Conservation (phyloP, 305 asterid species). For the Fraxinus baroniana region DNA sequence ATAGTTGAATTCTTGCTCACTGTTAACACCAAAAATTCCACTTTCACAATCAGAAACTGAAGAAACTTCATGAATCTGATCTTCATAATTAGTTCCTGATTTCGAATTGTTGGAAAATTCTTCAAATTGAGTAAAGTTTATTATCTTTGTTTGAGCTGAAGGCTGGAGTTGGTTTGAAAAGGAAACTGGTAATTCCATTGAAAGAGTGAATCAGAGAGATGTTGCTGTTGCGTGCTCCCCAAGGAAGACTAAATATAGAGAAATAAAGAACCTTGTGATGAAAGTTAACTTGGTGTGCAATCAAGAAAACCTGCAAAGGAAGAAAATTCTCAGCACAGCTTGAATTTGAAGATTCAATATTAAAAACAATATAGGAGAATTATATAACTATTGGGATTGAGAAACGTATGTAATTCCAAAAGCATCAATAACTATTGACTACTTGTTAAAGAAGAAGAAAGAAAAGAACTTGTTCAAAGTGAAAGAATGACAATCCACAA, state of each 20-base stretch:
- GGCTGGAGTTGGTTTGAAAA: background rate
- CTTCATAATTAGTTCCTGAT: background rate
- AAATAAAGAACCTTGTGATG: background rate
- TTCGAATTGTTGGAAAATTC: background rate
- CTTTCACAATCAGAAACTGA: conserved; percentile 34
- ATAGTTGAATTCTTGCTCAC: background rate
- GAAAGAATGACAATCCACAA: background rate
- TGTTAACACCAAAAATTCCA: background rate
- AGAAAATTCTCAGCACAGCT: background rate
- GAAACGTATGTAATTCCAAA: background rate
- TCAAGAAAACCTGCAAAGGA: background rate
- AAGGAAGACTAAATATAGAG: background rate
- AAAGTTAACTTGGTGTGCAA: conserved; percentile 2
- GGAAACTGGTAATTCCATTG: background rate
- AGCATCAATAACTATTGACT: background rate
- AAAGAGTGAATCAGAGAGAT: background rate
- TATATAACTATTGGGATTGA: background rate
- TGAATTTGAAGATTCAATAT: background rate
- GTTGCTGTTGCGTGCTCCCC: background rate
- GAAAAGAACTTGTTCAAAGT: background rate
- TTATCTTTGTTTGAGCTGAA: background rate
- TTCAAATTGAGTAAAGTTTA: background rate
- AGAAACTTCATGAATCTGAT: background rate
- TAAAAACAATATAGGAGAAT: background rate
- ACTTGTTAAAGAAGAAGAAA: background rate